Evolutionary conservation across 495 filamentous ascomycete species (phyloP).

Genomic region (Annulohypoxylon moriforme): DNA sequence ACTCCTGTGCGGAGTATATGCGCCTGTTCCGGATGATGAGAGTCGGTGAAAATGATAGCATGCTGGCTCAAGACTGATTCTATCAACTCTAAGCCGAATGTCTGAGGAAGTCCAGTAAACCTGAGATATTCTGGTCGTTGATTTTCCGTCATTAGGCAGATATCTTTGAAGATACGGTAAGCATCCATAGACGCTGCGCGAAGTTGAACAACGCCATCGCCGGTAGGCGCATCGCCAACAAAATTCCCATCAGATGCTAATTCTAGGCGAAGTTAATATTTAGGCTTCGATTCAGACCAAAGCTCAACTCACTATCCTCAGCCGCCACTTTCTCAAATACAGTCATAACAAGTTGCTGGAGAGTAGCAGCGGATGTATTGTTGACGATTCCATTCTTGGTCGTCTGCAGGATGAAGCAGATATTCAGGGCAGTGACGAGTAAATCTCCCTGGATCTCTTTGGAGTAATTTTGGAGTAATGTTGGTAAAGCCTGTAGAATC

Average conservation of each 20-base stretch:
- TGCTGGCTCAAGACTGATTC: constrained; percentile 90
- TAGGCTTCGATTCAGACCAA: constrained; percentile 1
- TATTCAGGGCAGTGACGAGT: constrained; percentile 81
- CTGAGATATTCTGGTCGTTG: constrained; percentile 82
- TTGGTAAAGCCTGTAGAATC: constrained; percentile 93
- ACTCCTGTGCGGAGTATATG: constrained; percentile 81
- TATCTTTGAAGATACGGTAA: constrained; percentile 85
- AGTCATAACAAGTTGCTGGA: constrained; percentile 92
- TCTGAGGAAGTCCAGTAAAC: constrained; percentile 77
- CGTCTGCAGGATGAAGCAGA: constrained; percentile 88
- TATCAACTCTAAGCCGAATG: constrained; percentile 89
- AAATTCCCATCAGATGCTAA: constrained; percentile 62
- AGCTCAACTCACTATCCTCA: constrained; percentile 74
- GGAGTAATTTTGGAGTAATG: constrained; percentile 89
- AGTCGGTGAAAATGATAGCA: constrained; percentile 73
- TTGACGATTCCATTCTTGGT: constrained; percentile 93
- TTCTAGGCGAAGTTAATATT: constrained; percentile 42
- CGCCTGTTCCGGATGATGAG: constrained; percentile 79
- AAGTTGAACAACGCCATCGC: constrained; percentile 71
- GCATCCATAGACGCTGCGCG: constrained; percentile 86
- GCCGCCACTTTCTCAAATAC: constrained; percentile 89
- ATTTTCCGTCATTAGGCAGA: constrained; percentile 87
- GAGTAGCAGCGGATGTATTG: constrained; percentile 91
- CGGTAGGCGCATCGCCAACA: constrained; percentile 70
- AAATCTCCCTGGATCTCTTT: constrained; percentile 82